phyloP scores from a whole-genome alignment of 2,329 filamentous ascomycete genomes.

The Diplodia corticola region DNA sequence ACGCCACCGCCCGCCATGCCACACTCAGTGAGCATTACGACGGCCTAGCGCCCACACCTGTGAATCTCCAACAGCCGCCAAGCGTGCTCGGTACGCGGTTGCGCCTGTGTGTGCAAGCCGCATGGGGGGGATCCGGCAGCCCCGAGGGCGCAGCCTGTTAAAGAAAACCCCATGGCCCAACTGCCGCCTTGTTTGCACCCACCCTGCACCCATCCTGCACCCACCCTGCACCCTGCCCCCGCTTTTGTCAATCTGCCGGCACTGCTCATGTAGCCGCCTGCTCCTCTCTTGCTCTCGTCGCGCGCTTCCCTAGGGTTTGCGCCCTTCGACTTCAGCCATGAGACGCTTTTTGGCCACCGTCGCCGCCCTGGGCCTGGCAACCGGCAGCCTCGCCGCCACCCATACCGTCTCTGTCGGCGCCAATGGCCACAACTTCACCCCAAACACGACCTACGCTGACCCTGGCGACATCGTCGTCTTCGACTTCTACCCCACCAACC shows the following conservation, averaged over 20 bases:
- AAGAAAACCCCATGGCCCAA: not conserved
- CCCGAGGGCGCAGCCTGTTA: not conserved
- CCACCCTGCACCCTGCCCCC: too few relatives aligned
- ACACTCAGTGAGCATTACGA: constrained; percentile 5
- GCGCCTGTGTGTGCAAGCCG: not conserved
- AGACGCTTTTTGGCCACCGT: not conserved
- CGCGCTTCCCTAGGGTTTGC: not conserved
- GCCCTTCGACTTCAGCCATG: not conserved
- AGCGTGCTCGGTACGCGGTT: not conserved
- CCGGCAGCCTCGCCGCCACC: constrained; percentile 5
- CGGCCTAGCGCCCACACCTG: not conserved
- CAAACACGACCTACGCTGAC: constrained; percentile 37
- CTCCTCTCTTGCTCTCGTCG: not conserved
- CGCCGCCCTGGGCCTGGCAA: not conserved
- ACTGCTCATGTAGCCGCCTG: not conserved
- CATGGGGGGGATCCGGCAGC: not conserved
- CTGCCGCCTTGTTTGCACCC: not conserved
- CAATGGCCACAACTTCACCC: constrained; percentile 37
- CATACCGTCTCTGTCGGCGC: constrained; percentile 42
- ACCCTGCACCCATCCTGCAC: too few relatives aligned
- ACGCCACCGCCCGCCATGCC: not conserved
- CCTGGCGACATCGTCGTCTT: constrained; percentile 42
- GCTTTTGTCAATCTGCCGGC: not conserved
- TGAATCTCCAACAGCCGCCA: not conserved
- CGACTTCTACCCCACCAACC: constrained; percentile 45